Percentiles rank a stretch among this genome's conserved stretches.
Evolutionary conservation across 805 yeast genomes (phyloP).

Genomic region (Sporopachydermia quercuum): DNA sequence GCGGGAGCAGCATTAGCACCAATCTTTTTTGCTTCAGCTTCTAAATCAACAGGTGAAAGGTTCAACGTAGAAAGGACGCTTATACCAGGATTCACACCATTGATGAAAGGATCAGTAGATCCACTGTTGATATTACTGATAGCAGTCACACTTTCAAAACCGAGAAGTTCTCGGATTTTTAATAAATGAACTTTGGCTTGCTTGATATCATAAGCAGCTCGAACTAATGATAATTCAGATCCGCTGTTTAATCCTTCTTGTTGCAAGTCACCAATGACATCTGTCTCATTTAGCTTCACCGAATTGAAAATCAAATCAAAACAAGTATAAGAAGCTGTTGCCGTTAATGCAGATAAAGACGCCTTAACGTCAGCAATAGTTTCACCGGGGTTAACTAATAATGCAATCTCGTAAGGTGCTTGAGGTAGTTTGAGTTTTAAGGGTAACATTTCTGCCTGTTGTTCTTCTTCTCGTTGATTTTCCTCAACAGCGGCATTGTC

Average conservation of each 20-base stretch:
- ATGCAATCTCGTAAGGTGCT: background rate
- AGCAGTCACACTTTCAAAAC: conserved; percentile 25
- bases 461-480: too few species aligned
- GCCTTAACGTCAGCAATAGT: background rate
- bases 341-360: background rate
- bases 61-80: conserved; percentile 6
- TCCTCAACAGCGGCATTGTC: too few species aligned
- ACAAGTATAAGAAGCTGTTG: conserved; percentile 43
- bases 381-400: background rate
- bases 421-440: background rate
- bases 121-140: conserved; percentile 21
- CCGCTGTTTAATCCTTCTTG: conserved; percentile 19
- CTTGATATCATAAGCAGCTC: conserved; percentile 44
- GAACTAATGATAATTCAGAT: conserved; percentile 30
- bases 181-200: conserved; percentile 47
- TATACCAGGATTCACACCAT: conserved; percentile 10
- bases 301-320: conserved; percentile 31
- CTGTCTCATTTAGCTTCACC: conserved; percentile 20
- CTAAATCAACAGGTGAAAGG: conserved; percentile 4
- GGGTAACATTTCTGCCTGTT: background rate
- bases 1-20: conserved; percentile 8
- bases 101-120: conserved; percentile 14
- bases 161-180: conserved; percentile 47
- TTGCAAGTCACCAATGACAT: conserved; percentile 14
- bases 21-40: conserved; percentile 8